Conservation (phyloP, 441 rosid genomes). For the Erysimum pusillum region DNA sequence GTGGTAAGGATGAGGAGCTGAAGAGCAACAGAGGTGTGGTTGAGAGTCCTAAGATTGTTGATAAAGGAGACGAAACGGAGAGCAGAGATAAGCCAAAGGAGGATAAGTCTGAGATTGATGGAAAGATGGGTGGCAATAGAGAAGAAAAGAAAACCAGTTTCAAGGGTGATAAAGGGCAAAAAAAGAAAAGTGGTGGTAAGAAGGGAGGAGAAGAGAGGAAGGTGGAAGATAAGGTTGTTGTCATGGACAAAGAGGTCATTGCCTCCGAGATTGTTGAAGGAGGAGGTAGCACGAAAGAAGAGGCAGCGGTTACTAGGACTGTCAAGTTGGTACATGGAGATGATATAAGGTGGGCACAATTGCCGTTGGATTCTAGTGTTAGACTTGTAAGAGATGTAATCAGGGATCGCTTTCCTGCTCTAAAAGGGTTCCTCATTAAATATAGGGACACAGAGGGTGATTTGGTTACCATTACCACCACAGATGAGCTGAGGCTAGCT, state of each 20-base stretch:
- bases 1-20: conserved; percentile 41
- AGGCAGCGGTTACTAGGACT: conserved; percentile 58
- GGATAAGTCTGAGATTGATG: conserved; percentile 43
- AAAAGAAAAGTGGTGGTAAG: conserved; percentile 56
- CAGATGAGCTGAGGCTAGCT: conserved; percentile 83
- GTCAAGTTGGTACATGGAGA: conserved; percentile 91
- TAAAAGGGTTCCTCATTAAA: conserved; percentile 78
- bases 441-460: conserved; percentile 92
- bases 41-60: conserved; percentile 43
- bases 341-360: conserved; percentile 89
- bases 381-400: conserved; percentile 75
- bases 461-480: conserved; percentile 83
- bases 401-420: conserved; percentile 75
- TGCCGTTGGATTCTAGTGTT: conserved; percentile 74
- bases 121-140: conserved; percentile 35
- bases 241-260: conserved; percentile 74
- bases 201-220: conserved; percentile 49
- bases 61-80: conserved; percentile 19
- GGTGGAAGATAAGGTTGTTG: conserved; percentile 56
- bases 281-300: conserved; percentile 54
- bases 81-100: conserved; percentile 18
- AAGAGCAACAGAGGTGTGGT: conserved; percentile 33
- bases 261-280: conserved; percentile 61
- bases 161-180: conserved; percentile 50
- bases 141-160: conserved; percentile 47